Conservation (phyloP, 139 green algal species). For the Volvox africanus region DNA sequence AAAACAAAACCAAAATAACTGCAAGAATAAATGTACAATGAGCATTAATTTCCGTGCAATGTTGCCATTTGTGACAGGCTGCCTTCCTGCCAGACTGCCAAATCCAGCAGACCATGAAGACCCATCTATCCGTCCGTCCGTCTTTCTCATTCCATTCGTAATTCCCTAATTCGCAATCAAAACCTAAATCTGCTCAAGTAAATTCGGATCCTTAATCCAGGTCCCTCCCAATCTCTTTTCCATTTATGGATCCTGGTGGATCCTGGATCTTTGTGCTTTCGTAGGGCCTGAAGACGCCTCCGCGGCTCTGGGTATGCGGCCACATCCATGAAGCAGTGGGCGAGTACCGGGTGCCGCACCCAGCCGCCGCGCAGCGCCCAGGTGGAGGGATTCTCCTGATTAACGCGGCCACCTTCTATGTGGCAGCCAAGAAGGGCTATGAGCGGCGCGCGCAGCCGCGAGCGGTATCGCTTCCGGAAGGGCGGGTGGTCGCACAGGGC, state of each 20-base stretch:
- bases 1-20: too few relatives aligned
- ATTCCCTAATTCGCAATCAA: too few relatives aligned
- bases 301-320: slow-evolving; percentile 39
- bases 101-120: too few relatives aligned
- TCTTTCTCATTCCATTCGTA: too few relatives aligned
- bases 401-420: slow-evolving; percentile 27
- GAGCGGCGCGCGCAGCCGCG: slow-evolving; percentile 18
- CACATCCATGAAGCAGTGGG: slow-evolving; percentile 45
- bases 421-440: not conserved
- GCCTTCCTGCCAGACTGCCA: too few relatives aligned
- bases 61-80: too few relatives aligned
- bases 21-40: too few relatives aligned
- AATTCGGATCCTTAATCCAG: too few relatives aligned
- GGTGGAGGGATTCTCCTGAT: slow-evolving; percentile 19
- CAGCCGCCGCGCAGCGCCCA: not conserved
- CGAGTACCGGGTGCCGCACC: slow-evolving; percentile 41
- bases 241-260: not conserved
- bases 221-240: too few relatives aligned
- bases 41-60: too few relatives aligned
- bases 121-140: too few relatives aligned
- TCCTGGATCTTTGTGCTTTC: not conserved
- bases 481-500: slow-evolving; percentile 37
- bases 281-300: not conserved
- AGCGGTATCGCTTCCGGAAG: slow-evolving; percentile 25
- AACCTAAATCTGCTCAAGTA: too few relatives aligned